phyloP scores from a whole-genome alignment of 1,139 yeast species.

The Lodderomyces beijingensis region DNA sequence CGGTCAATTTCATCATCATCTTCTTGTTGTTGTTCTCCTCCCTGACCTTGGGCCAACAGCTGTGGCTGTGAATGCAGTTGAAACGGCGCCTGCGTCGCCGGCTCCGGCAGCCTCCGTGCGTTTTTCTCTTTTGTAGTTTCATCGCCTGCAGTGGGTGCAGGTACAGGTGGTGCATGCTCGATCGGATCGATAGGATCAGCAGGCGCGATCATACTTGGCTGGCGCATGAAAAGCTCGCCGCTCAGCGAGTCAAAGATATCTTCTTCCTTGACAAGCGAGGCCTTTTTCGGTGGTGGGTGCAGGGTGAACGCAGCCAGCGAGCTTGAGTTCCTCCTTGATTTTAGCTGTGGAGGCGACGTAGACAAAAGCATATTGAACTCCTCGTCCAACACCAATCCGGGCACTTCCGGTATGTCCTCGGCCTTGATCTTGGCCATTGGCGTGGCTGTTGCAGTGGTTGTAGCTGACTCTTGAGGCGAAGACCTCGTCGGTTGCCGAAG shows the following conservation, averaged over 20 bases:
- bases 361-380: slow-evolving; percentile 19
- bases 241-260: too few species aligned
- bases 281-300: too few species aligned
- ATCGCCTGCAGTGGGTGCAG: neutral
- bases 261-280: too few species aligned
- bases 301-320: too few species aligned
- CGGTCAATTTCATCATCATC: slow-evolving; percentile 14
- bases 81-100: too few species aligned
- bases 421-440: slow-evolving; percentile 1
- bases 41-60: slow-evolving; percentile 1
- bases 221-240: too few species aligned
- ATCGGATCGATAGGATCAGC: too few species aligned
- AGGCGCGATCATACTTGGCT: too few species aligned
- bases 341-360: too few species aligned
- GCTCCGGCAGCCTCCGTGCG: too few species aligned
- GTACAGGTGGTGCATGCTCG: too few species aligned
- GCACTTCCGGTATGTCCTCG: slow-evolving; percentile 21
- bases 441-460: slow-evolving; percentile 3
- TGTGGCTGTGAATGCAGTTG: slow-evolving; percentile 2
- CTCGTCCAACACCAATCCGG: slow-evolving; percentile 25
- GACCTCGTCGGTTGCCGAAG: neutral
- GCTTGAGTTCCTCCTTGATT: slow-evolving; percentile 1
- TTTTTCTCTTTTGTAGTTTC: too few species aligned
- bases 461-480: neutral
- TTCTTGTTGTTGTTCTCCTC: slow-evolving; percentile 1